Evolutionary conservation across 371 early-diverging fungal genomes (phyloP), one percentile per base, ranked within the genome.

Genomic region (Coemansia sp.): DNA sequence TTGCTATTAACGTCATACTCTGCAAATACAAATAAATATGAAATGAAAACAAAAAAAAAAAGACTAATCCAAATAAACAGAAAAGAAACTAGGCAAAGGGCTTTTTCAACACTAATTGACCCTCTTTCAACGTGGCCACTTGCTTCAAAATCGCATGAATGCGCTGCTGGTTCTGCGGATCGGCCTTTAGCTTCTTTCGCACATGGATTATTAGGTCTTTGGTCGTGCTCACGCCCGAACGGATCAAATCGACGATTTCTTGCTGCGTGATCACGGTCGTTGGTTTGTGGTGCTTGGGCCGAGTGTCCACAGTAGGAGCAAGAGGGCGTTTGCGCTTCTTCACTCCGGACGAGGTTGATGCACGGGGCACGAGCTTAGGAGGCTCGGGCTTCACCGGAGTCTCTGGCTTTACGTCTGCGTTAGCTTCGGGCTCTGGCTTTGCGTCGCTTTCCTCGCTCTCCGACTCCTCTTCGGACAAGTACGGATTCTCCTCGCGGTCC

Each of bases 151-250:
- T 78, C 2, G 75, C 62, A 9, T 87, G 84, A 17, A 91, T 80
- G 32, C 85, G 83, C 6, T 73, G 83, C 66, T 85, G 82, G 80
- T 91, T 91, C 12, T 82, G 80, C 1, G 81, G 80, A 41, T 89
- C 86, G 55, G 83, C 88, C 81, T 84, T 85, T 69, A 91, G 85
- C 62, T 89, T 87, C 63, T 81, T 85, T 59, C 88, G 85, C 76
- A 91, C 83, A 17, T 80, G 82, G 61, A 83, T 75, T 48, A 91
- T 82, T 52, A 91, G 83, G 39, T 89, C 89, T 66, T 88, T 87
- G 40, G 88, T 87, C 0, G 87, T 86, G 81, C 87, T 61, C 41
- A 81, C 80, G 5, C 79, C 74, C 54, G 78, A 83, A 57, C 82
- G 85, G 59, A 88, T 85, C 8, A 88, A 61, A 1, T 84, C 80